Base-by-base conservation (phyloP, 2,329 filamentous ascomycete species). In the Fusarium sulawesiense region DNA sequence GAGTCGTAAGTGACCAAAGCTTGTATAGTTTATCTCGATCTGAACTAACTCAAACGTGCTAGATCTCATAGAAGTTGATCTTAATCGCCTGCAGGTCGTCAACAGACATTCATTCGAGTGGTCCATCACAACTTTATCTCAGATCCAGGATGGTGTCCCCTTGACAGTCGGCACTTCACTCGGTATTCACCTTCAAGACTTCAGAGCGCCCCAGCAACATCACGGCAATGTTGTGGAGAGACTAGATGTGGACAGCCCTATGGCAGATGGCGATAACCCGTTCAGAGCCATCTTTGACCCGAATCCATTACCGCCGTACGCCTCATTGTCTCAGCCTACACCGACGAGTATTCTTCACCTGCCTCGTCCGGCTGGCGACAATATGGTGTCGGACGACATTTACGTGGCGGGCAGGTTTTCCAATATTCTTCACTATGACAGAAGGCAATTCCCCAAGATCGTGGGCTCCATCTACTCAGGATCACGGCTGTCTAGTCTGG, bases 361-460 rank as follows among this genome's bases (percentile, higher is more conserved):
- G 29, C 90, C 91, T 16, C 84, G 82, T 11, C 81, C 87, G 2
- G 86, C 85, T 0, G 79, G 82, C 11, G 78, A 78, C 12, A 81
- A 82, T 50, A 84, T 88, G 66, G 84, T 89, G 20, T 92, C 93
- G 51, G 87, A 91, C 63, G 92, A 96, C 30, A 96, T 98, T 42
- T 95, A 94, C 82, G 89, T 98, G 37, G 93, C 92, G 7, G 95
- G 95, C 1, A 89, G 95, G 18, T 98, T 98, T 77, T 92, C 94
- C 7, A 94, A 90, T 74, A 93, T 98, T 60, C 83, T 98, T 6
- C 91, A 93, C 76, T 98, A 97, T 80, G 94, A 98, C 76, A 88
- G 94, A 6, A 91, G 95, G 46, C 93, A 88, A 79, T 97, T 98
- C 75, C 93, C 93, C 0, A 87, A 88, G 18, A 86, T 97, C 10